Evolutionary conservation across 2,329 filamentous ascomycete species (phyloP).

Genomic region (Colletotrichum spaethianum): DNA sequence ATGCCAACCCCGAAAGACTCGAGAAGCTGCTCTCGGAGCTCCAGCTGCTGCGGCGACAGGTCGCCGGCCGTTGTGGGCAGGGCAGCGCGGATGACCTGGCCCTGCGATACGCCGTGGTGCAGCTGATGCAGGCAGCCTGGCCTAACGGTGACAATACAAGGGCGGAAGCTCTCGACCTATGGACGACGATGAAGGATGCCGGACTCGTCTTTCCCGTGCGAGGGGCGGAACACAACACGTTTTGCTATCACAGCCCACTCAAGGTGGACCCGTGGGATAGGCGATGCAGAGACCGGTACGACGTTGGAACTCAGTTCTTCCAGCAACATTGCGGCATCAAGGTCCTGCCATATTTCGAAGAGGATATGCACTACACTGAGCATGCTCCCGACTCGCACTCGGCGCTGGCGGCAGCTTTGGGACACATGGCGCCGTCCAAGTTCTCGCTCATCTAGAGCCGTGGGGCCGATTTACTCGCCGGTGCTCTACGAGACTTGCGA

Average conservation of each 20-base stretch:
- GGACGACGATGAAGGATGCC: constrained; percentile 53
- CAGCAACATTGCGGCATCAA: constrained; percentile 56
- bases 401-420: constrained; percentile 39
- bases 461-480: not conserved
- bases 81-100: constrained; percentile 54
- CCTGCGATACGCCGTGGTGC: constrained; percentile 58
- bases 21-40: constrained; percentile 56
- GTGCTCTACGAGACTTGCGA: not conserved
- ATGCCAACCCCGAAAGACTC: constrained; percentile 53
- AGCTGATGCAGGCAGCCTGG: constrained; percentile 54
- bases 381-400: constrained; percentile 52
- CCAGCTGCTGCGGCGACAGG: constrained; percentile 51
- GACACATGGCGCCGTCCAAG: constrained; percentile 35
- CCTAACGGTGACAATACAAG: constrained; percentile 54
- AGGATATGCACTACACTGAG: constrained; percentile 58
- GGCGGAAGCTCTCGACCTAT: constrained; percentile 54
- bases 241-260: constrained; percentile 60
- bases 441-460: constrained; percentile 35
- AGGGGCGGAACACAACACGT: constrained; percentile 55
- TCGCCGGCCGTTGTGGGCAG: constrained; percentile 53
- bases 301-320: constrained; percentile 54
- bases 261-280: constrained; percentile 61
- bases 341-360: constrained; percentile 59
- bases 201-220: constrained; percentile 54
- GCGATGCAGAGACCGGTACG: constrained; percentile 59